Conservation (phyloP, 1,284 basidiomycete species). For the Leucoagaricus sp. region DNA sequence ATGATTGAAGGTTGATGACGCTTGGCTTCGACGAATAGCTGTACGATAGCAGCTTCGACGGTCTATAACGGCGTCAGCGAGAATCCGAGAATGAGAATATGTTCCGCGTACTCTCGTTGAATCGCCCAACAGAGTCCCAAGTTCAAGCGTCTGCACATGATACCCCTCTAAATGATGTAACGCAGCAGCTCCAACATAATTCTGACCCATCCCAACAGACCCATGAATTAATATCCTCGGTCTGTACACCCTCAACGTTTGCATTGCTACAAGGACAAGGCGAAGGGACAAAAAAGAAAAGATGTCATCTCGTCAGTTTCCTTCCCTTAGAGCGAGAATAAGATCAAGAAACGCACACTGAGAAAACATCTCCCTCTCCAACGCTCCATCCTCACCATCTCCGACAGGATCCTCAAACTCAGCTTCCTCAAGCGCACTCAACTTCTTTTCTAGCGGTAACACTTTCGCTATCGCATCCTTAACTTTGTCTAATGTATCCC, state of each 20-base stretch:
- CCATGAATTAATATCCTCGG: slow-evolving; percentile 90
- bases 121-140: slow-evolving; percentile 89
- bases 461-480: slow-evolving; percentile 71
- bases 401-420: slow-evolving; percentile 89
- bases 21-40: slow-evolving; percentile 97
- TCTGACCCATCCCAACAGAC: slow-evolving; percentile 86
- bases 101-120: slow-evolving; percentile 73
- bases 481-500: slow-evolving; percentile 67
- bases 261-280: slow-evolving; percentile 77
- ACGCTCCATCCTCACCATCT: slow-evolving; percentile 65
- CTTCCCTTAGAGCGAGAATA: too few species aligned
- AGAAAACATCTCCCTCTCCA: slow-evolving; percentile 83
- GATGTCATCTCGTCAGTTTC: too few species aligned
- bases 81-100: neutral
- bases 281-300: too few species aligned
- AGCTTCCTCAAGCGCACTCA: slow-evolving; percentile 90
- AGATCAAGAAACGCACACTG: slow-evolving; percentile 61
- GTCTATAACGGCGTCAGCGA: slow-evolving; percentile 53
- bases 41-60: slow-evolving; percentile 90
- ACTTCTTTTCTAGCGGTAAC: slow-evolving; percentile 74
- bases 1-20: slow-evolving; percentile 95
- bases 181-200: slow-evolving; percentile 86
- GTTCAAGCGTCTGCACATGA: slow-evolving; percentile 92
- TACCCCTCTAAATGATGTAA: slow-evolving; percentile 96
- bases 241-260: slow-evolving; percentile 88